phyloP scores from a whole-genome alignment of 108 stramenopile genomes.

The Pseudonitzschia delicatissima region DNA sequence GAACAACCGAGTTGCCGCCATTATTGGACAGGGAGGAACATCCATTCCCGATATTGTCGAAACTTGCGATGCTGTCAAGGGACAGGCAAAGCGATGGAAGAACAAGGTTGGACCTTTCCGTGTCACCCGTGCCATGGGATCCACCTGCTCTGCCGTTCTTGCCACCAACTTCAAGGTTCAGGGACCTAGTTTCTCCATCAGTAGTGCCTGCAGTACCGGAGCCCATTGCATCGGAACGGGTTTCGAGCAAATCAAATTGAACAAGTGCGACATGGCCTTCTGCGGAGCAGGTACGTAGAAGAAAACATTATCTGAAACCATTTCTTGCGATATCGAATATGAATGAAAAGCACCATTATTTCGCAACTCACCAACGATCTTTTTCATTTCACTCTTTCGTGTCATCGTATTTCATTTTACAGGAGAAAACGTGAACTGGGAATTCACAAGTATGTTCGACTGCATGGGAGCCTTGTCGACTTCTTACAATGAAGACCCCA shows the following conservation, averaged over 20 bases:
- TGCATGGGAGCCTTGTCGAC: conserved; percentile 96
- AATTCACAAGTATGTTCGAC: conserved; percentile 93
- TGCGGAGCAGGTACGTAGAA: conserved; percentile 80
- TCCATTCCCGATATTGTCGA: conserved; percentile 89
- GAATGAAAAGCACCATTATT: too few species aligned
- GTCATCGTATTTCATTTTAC: conserved; percentile 1
- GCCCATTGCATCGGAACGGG: conserved; percentile 93
- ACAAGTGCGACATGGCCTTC: conserved; percentile 88
- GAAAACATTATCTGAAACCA: not conserved
- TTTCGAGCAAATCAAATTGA: conserved; percentile 87
- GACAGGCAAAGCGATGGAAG: conserved; percentile 82
- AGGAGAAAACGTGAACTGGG: conserved; percentile 88
- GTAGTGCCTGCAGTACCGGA: conserved; percentile 87
- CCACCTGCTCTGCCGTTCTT: conserved; percentile 84
- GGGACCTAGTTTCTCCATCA: conserved; percentile 85
- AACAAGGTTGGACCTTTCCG: conserved; percentile 95
- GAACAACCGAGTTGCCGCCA: conserved; percentile 83
- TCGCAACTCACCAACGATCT: not conserved
- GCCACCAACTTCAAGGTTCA: conserved; percentile 91
- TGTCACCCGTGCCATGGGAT: conserved; percentile 91
- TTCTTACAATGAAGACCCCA: conserved; percentile 85
- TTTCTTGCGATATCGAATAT: too few species aligned
- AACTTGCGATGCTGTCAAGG: conserved; percentile 83
- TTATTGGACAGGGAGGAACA: conserved; percentile 92
- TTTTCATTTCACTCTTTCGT: not conserved